These are phyloP conservation scores for Cicer chorassanicum DNA, from an alignment of 306 rosid genomes.

Conservation along the genomic window DNA sequence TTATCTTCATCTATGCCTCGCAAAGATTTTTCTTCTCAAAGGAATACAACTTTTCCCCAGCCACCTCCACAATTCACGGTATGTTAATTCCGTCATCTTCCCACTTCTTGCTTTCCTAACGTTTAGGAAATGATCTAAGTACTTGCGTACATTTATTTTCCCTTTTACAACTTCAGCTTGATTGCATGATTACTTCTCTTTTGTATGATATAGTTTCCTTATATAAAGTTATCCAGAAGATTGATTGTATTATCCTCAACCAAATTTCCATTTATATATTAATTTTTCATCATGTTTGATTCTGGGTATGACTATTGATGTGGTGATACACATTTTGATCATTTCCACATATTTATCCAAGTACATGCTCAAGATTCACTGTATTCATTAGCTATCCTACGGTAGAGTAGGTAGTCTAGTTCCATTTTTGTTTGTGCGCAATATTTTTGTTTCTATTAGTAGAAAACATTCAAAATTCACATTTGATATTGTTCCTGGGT, in stretches of 20 bases:
- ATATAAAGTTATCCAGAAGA: background rate
- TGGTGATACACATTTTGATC: slow-evolving; percentile 7
- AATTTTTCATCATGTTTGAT: slow-evolving; percentile 8
- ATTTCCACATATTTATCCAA: slow-evolving; percentile 30
- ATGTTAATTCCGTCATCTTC: slow-evolving; percentile 18
- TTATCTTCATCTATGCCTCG: slow-evolving; percentile 41
- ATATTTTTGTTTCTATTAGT: slow-evolving; percentile 8
- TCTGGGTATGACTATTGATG: background rate
- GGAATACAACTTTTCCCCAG: slow-evolving; percentile 40
- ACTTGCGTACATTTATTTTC: background rate
- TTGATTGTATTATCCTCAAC: slow-evolving; percentile 17
- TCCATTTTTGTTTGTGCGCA: slow-evolving; percentile 5
- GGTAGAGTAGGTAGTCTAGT: background rate
- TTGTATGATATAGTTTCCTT: slow-evolving; percentile 21
- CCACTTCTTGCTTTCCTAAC: slow-evolving; percentile 14
- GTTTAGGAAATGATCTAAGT: background rate
- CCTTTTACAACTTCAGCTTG: background rate
- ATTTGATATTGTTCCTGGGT: background rate
- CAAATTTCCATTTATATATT: slow-evolving; percentile 10
- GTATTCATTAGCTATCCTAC: background rate
- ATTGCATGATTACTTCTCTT: background rate
- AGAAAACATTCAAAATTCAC: slow-evolving; percentile 5
- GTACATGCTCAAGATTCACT: background rate
- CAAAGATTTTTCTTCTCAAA: slow-evolving; percentile 45
- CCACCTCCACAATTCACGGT: slow-evolving; percentile 52